Evolutionary conservation across 192 early-diverging fungal genomes (phyloP).

Genomic region (Coemansia sp.): DNA sequence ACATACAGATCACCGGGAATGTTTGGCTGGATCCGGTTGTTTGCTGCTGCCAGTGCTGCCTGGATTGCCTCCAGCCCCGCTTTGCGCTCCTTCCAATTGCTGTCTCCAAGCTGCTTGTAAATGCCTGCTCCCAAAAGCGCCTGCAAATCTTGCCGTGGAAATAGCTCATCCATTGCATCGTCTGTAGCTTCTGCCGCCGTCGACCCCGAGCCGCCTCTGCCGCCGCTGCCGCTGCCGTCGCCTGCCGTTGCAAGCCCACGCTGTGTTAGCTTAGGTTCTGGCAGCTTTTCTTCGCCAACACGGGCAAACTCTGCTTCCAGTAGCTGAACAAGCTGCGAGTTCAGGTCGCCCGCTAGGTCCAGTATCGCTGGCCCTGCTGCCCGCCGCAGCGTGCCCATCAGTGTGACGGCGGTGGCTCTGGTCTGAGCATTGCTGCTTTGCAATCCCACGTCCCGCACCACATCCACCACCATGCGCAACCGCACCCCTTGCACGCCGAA

Average conservation of each 20-base stretch:
- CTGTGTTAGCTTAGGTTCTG: constrained; percentile 49
- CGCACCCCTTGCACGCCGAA: constrained; percentile 84
- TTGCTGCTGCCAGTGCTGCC: constrained; percentile 69
- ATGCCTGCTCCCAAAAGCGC: constrained; percentile 59
- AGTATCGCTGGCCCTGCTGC: constrained; percentile 82
- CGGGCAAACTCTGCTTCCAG: constrained; percentile 94
- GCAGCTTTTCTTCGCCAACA: constrained; percentile 61
- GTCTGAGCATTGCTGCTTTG: constrained; percentile 83
- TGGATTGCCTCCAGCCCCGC: constrained; percentile 83
- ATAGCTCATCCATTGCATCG: constrained; percentile 76
- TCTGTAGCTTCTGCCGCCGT: constrained; percentile 12
- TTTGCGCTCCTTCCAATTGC: constrained; percentile 92
- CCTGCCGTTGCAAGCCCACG: background rate
- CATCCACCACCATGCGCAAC: constrained; percentile 76
- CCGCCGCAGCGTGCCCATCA: constrained; percentile 78
- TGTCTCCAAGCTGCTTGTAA: constrained; percentile 60
- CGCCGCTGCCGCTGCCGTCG: background rate
- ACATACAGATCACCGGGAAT: constrained; percentile 70
- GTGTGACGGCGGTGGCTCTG: constrained; percentile 72
- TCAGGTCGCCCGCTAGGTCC: constrained; percentile 84
- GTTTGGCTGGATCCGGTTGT: constrained; percentile 80
- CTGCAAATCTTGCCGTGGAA: constrained; percentile 83
- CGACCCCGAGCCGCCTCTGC: constrained; percentile 1
- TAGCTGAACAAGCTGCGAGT: constrained; percentile 70
- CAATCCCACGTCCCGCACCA: constrained; percentile 72